Conservation (phyloP, 306 rosid species). For the Pyrus bretschneideri region DNA sequence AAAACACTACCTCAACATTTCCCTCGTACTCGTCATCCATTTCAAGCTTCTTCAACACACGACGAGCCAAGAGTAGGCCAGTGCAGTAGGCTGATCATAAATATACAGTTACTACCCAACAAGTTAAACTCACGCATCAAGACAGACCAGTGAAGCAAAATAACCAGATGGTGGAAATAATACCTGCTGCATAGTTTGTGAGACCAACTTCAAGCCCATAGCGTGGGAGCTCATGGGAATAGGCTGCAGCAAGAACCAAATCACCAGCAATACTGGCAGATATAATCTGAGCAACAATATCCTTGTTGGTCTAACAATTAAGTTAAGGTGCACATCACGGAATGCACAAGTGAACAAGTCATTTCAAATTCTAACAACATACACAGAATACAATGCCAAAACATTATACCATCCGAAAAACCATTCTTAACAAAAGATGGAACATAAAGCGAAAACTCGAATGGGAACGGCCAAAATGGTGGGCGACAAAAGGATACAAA, state of each 20-base stretch:
- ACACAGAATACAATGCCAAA: no score
- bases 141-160: no score
- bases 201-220: conserved; percentile 68
- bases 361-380: no score
- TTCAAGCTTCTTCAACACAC: conserved; percentile 42
- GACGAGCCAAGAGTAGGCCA: conserved; percentile 39
- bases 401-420: no score
- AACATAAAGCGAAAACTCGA: no score
- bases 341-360: no score
- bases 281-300: conserved; percentile 49
- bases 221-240: conserved; percentile 57
- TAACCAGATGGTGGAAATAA: no score
- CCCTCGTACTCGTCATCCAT: conserved; percentile 26
- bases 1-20: neutral
- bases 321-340: no score
- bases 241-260: conserved; percentile 57
- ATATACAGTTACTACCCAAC: no score
- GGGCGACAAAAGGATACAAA: neutral
- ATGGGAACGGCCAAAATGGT: no score
- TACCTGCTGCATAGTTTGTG: conserved; percentile 58
- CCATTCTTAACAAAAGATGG: no score
- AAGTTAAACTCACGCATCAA: no score
- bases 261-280: conserved; percentile 71
- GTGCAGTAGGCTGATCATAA: conserved; percentile 30
- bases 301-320: conserved; percentile 39